A percentile compares a stretch with the other conserved stretches of the same genome.
Conservation (phyloP, 75 land plant genomes). For the Picea glauca region DNA sequence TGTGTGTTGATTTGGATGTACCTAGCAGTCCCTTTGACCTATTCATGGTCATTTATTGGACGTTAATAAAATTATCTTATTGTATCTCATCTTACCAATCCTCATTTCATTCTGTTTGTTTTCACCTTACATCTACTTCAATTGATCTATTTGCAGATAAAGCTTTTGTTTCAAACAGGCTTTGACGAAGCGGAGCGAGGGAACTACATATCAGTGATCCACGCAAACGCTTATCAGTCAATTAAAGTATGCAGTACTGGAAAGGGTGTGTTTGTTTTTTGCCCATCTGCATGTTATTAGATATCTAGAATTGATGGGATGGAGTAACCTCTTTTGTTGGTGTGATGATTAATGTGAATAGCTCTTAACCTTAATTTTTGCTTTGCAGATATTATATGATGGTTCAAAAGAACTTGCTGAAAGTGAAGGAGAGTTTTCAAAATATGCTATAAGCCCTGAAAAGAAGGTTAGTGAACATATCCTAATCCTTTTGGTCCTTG, state of each 20-base stretch:
- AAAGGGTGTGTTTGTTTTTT: conserved; percentile 72
- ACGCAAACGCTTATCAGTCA: conserved; percentile 94
- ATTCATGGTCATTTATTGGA: no score
- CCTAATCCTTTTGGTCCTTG: neutral
- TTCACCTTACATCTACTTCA: neutral
- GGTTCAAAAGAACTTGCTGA: conserved; percentile 73
- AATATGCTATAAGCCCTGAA: conserved; percentile 56
- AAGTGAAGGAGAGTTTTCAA: conserved; percentile 45
- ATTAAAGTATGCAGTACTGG: conserved; percentile 76
- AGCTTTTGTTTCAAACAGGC: conserved; percentile 77
- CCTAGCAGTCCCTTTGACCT: no score
- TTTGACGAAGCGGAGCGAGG: conserved; percentile 79
- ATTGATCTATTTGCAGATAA: conserved; percentile 57
- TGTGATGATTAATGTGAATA: neutral
- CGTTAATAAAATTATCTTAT: no score
- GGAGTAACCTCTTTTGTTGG: neutral
- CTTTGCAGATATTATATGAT: conserved; percentile 68
- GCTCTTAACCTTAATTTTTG: neutral
- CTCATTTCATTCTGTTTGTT: neutral
- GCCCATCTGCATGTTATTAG: conserved; percentile 23
- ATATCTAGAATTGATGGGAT: conserved; percentile 4
- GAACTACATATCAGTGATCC: conserved; percentile 75
- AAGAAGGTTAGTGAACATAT: conserved; percentile 59
- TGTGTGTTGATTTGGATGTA: no score
- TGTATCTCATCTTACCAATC: neutral